Conservation (phyloP, 225 moss, liverwort and hornwort genomes). For the Asterella californica region DNA sequence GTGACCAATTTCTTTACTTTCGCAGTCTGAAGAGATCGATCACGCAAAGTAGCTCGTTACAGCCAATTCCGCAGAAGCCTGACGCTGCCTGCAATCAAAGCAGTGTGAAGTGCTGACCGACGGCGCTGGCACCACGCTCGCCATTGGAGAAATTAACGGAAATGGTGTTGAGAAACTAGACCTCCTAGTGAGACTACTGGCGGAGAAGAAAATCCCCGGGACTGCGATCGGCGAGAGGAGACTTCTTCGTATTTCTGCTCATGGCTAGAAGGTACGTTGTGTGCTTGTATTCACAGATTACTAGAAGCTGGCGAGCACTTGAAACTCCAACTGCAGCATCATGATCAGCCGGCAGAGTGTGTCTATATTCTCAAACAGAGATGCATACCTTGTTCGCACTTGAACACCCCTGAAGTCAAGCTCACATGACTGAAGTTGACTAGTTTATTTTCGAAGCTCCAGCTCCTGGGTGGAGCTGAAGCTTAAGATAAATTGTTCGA, state of each 20-base stretch:
- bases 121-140: conserved; percentile 20
- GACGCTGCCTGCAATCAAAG: conserved; percentile 3
- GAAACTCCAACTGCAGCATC: too few relatives aligned
- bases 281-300: too few relatives aligned
- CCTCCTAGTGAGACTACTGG: conserved; percentile 49
- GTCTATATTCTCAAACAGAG: too few relatives aligned
- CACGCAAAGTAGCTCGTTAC: conserved; percentile 17
- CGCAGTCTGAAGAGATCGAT: conserved; percentile 20
- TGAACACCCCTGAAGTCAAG: too few relatives aligned
- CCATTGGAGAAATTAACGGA: conserved; percentile 45
- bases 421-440: too few relatives aligned
- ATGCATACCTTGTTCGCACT: too few relatives aligned
- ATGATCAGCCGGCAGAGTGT: too few relatives aligned
- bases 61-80: conserved; percentile 22
- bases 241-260: conserved; percentile 58
- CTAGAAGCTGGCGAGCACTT: neutral
- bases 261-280: conserved; percentile 54
- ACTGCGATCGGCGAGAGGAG: conserved; percentile 68
- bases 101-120: conserved; percentile 55
- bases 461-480: too few relatives aligned
- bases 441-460: too few relatives aligned
- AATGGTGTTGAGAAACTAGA: conserved; percentile 55
- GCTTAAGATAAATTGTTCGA: too few relatives aligned
- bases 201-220: conserved; percentile 59
- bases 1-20: neutral